Conservation (phyloP, 805 yeast species). For the Lachancea dasiensis region DNA sequence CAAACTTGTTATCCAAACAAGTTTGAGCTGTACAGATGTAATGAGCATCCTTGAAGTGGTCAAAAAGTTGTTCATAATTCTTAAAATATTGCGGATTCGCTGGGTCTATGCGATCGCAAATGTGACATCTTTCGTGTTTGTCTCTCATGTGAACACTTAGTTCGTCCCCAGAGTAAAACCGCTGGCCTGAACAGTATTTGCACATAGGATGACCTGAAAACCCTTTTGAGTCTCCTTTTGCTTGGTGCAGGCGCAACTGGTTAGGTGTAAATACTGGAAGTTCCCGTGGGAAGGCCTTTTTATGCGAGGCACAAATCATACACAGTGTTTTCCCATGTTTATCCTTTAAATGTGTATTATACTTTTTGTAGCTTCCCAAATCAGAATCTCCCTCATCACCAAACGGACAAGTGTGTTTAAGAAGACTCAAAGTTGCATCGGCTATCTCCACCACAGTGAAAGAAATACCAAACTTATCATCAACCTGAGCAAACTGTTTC, state of each 20-base stretch:
- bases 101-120: slow-evolving; percentile 69
- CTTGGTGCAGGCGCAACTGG: slow-evolving; percentile 63
- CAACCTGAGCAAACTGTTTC: slow-evolving; percentile 31
- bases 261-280: slow-evolving; percentile 53
- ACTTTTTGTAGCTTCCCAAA: slow-evolving; percentile 47
- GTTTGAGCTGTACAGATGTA: slow-evolving; percentile 67
- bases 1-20: slow-evolving; percentile 85
- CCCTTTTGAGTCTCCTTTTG: slow-evolving; percentile 68
- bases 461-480: slow-evolving; percentile 46
- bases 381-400: slow-evolving; percentile 32
- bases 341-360: slow-evolving; percentile 59
- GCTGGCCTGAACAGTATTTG: slow-evolving; percentile 62
- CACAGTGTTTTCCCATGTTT: slow-evolving; percentile 64
- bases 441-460: slow-evolving; percentile 52
- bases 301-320: slow-evolving; percentile 68
- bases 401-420: slow-evolving; percentile 53
- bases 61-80: slow-evolving; percentile 66
- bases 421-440: slow-evolving; percentile 44
- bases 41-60: slow-evolving; percentile 71
- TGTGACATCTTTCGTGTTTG: slow-evolving; percentile 80
- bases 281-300: slow-evolving; percentile 72
- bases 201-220: slow-evolving; percentile 89
- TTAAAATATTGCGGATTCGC: slow-evolving; percentile 66
- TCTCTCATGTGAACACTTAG: slow-evolving; percentile 75
- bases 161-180: slow-evolving; percentile 88